phyloP scores from a whole-genome alignment of 192 early-diverging fungal species.

The Backusella tarrabulga region DNA sequence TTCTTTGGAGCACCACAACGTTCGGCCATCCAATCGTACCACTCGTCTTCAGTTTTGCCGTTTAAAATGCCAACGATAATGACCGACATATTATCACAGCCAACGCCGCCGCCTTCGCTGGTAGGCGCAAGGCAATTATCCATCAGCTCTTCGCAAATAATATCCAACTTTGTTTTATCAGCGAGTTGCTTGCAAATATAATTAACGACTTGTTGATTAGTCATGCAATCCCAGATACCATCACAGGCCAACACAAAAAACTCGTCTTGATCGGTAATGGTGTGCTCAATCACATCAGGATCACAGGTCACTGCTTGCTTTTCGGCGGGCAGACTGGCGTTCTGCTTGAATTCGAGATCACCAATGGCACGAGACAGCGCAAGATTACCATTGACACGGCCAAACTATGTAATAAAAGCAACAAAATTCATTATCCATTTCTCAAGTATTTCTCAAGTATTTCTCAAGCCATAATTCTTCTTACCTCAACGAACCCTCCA shows the following conservation, averaged over 20 bases:
- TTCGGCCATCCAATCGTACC: constrained; percentile 56
- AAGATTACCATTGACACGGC: constrained; percentile 98
- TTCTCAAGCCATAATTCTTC: no score
- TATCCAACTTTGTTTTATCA: constrained; percentile 56
- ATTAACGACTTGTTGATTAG: constrained; percentile 84
- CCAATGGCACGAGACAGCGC: constrained; percentile 98
- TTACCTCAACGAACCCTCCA: constrained; percentile 91
- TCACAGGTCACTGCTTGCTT: constrained; percentile 92
- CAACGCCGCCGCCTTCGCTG: constrained; percentile 85
- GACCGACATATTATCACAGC: constrained; percentile 99
- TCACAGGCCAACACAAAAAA: constrained; percentile 97
- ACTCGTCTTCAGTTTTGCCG: constrained; percentile 75
- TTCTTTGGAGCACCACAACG: constrained; percentile 28
- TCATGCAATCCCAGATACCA: constrained; percentile 99
- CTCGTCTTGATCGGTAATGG: constrained; percentile 72
- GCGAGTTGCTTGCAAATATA: constrained; percentile 76
- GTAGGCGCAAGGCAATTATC: constrained; percentile 90
- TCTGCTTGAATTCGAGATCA: constrained; percentile 99
- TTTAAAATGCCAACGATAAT: constrained; percentile 86
- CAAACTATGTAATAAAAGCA: constrained; percentile 49
- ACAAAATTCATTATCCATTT: no score
- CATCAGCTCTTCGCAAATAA: constrained; percentile 89
- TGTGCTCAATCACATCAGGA: constrained; percentile 77
- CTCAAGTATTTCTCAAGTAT: no score
- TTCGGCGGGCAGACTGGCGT: constrained; percentile 70